Evolutionary conservation across 192 early-diverging fungal genomes (phyloP), one percentile per base, ranked within the genome.

Genomic region (Linnemannia schmuckeri): DNA sequence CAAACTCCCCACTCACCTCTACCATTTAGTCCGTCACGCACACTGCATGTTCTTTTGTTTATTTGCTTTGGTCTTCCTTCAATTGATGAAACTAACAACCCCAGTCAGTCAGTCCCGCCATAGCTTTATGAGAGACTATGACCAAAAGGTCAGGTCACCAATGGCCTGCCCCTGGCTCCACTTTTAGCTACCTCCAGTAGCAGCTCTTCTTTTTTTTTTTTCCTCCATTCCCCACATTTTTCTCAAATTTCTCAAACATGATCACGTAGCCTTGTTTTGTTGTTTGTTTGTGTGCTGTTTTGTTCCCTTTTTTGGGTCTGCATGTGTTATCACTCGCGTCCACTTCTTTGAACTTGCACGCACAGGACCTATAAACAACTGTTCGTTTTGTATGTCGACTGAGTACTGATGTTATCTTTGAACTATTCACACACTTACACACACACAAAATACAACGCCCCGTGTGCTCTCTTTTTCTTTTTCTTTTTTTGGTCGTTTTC

Each of bases 401-500:
- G 61, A 66, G 61, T 66, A 66, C 61, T 66, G 61, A 66, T 66
- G 9, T 33, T 66, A 66, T 66, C 61, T 66, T 27, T 66, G 3
- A 30, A 24, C 6, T 9, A 24, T 57, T 57, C 24, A 30, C 61
- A 61, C 24, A 57, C 55, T 20, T 5, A 18, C 52, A 54, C 61
- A 61, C 24, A 57, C 55, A 61, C n/a, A 46, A 46, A 46, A 61
- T 6, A 27, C n/a, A 66, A 66, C 61, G 0, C 30, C 61, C 30
- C 30, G 61, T 66, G 61, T 15, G 9, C 61, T 66, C 61, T 66
- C 13, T 33, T 66, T 66, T 33, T 15, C 30, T 27, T 18, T 7
- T 33, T 24, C 61, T 66, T 27, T 63, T 33, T 13, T 66, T 66
- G 15, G 20, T 24, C 15, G 15, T 27, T 66, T 9, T 66, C 24